A percentile compares a stretch with the other conserved stretches of the same genome.
These are phyloP conservation scores for Inga leiocalycina DNA, from an alignment of 306 rosid genomes.

Conservation along the genomic window DNA sequence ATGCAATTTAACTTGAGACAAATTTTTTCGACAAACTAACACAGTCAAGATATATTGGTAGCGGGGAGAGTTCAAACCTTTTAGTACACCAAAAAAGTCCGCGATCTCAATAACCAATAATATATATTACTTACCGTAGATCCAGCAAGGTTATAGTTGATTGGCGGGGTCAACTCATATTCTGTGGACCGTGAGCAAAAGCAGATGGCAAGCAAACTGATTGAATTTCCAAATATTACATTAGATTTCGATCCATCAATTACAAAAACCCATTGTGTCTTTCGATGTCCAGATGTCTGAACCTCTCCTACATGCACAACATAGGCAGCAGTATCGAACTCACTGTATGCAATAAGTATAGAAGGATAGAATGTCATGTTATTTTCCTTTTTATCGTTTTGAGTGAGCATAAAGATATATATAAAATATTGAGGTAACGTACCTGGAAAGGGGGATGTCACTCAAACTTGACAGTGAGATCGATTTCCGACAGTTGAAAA, in stretches of 20 bases:
- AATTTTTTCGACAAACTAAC: neutral
- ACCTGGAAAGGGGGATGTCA: constrained; percentile 75
- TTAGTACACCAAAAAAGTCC: neutral
- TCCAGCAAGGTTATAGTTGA: constrained; percentile 73
- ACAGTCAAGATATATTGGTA: neutral
- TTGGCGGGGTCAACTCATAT: constrained; percentile 55
- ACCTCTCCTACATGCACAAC: constrained; percentile 82
- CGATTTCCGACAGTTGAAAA: constrained; percentile 59
- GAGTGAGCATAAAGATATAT: neutral
- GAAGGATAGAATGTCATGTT: constrained; percentile 27
- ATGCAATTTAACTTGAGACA: constrained; percentile 9
- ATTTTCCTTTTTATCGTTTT: constrained; percentile 20
- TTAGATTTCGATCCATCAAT: constrained; percentile 71
- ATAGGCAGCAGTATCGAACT: constrained; percentile 75
- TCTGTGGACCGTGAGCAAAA: constrained; percentile 63
- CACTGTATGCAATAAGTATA: constrained; percentile 49
- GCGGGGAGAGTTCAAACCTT: neutral
- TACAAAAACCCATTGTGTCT: constrained; percentile 89
- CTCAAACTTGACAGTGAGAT: constrained; percentile 62
- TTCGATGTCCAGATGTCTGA: constrained; percentile 54
- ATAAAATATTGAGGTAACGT: constrained; percentile 19
- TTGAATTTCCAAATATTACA: constrained; percentile 44
- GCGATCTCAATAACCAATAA: neutral
- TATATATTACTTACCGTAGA: constrained; percentile 55
- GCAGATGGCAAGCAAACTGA: constrained; percentile 77